Evolutionary conservation across 352 stramenopile genomes (phyloP), one percentile per base, ranked within the genome.

Genomic region (Pythium guiyangense): DNA sequence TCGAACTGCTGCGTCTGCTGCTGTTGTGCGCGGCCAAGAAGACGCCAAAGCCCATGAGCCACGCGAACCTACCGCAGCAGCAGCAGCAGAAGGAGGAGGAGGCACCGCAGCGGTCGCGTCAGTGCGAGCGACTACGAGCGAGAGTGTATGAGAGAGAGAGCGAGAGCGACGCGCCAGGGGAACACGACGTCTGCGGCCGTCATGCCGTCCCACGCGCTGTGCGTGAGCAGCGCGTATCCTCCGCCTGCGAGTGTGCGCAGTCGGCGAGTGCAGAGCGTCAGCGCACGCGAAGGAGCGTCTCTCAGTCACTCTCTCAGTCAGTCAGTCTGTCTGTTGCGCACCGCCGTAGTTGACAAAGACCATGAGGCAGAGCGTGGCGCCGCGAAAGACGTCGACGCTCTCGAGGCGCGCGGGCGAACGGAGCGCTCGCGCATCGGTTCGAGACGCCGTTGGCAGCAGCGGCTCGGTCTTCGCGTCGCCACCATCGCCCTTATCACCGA

Each of bases 301-400:
- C 6, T 1, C 11, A 35, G 31, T 1, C 31, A 10, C 31, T 10
- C 31, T 10, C 31, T 35, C 31, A 10, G 3, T 35, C 31, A 35
- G 1, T 35, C 31, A 35, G 31, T 35, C 40, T 46, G 20, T 18
- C 44, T 45, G 52, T 35, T 35, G n/a, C 34, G 4, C 25, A 75
- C 73, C 84, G 57, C 86, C 86, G 60, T 95, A 94, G 54, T 96
- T 96, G 50, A 91, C 81, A 60, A 96, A 95, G 17, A 96, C 74
- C 86, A 96, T 95, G 34, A 85, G 40, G 53, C 68, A 77, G 52
- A 96, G 71, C 11, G 81, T 88, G 31, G 87, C 11, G 4, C 86
- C 86, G 18, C 86, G 84, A 52, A 95, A 92, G 14, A 70, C 71
- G 48, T 96, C 86, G 17, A 95, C 54, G 11, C 56, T 67, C 14